phyloP scores from a whole-genome alignment of 1,284 basidiomycete species.

The Ceratobasidium sp. region DNA sequence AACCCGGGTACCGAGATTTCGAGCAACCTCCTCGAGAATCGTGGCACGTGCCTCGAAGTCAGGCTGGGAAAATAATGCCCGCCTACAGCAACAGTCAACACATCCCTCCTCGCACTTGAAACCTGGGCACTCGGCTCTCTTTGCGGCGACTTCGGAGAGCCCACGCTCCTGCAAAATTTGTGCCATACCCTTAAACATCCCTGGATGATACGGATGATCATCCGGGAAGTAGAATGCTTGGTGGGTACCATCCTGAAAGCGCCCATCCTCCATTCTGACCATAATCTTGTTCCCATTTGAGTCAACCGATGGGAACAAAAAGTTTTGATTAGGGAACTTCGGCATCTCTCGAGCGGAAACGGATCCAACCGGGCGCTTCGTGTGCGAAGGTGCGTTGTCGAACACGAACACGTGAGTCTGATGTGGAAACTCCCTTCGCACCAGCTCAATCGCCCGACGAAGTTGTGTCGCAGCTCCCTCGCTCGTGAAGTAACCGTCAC shows the following conservation, averaged over 20 bases:
- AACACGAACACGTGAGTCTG: slow-evolving; percentile 56
- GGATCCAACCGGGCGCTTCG: slow-evolving; percentile 55
- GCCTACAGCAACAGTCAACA: slow-evolving; percentile 35
- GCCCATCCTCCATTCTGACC: slow-evolving; percentile 53
- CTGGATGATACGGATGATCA: slow-evolving; percentile 54
- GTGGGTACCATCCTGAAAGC: slow-evolving; percentile 48
- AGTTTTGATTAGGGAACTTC: slow-evolving; percentile 48
- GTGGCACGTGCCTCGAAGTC: slow-evolving; percentile 42
- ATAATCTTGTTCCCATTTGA: background rate
- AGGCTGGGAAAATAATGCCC: slow-evolving; percentile 19
- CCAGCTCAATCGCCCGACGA: slow-evolving; percentile 56
- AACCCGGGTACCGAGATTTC: slow-evolving; percentile 1
- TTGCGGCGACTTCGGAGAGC: slow-evolving; percentile 36
- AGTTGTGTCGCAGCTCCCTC: slow-evolving; percentile 57
- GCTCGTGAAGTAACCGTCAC: slow-evolving; percentile 59
- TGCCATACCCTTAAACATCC: slow-evolving; percentile 59
- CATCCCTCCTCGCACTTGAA: slow-evolving; percentile 19
- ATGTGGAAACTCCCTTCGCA: slow-evolving; percentile 54
- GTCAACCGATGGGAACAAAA: background rate
- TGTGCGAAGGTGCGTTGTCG: slow-evolving; percentile 60
- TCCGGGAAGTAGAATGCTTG: slow-evolving; percentile 56
- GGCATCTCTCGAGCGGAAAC: slow-evolving; percentile 58
- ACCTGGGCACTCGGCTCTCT: slow-evolving; percentile 5
- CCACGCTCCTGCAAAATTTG: slow-evolving; percentile 55
- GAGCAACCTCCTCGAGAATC: slow-evolving; percentile 24